Evolutionary conservation across 2,329 filamentous ascomycete genomes (phyloP).

Genomic region (Penicillium sp.): DNA sequence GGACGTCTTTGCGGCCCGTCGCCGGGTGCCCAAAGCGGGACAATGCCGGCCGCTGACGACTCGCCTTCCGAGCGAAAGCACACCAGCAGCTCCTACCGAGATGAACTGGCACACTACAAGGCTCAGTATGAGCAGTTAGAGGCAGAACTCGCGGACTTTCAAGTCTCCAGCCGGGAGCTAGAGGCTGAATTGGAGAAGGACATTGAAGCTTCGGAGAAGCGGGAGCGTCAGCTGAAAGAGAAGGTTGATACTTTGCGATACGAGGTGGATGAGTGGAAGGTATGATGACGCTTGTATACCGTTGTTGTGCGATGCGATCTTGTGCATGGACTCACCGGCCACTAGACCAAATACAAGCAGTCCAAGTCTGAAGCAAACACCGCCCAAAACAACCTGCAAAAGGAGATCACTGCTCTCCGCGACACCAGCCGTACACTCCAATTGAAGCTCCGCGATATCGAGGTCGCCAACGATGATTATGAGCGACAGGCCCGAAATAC

Average conservation of each 20-base stretch:
- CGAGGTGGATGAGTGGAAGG: slow-evolving; percentile 98
- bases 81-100: slow-evolving; percentile 53
- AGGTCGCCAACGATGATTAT: slow-evolving; percentile 97
- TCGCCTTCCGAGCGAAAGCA: slow-evolving; percentile 41
- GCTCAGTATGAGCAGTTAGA: slow-evolving; percentile 90
- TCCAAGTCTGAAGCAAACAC: slow-evolving; percentile 82
- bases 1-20: slow-evolving; percentile 15
- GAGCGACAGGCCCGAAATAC: slow-evolving; percentile 95
- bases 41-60: slow-evolving; percentile 40
- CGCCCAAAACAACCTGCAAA: slow-evolving; percentile 83
- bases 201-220: slow-evolving; percentile 90
- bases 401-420: slow-evolving; percentile 89
- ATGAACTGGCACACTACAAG: slow-evolving; percentile 92
- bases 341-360: slow-evolving; percentile 89
- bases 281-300: no score
- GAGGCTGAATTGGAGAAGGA: slow-evolving; percentile 95
- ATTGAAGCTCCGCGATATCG: slow-evolving; percentile 83
- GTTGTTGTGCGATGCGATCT: slow-evolving; percentile 1
- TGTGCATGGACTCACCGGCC: slow-evolving; percentile 9
- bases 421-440: slow-evolving; percentile 79
- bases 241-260: slow-evolving; percentile 81
- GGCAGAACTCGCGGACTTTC: slow-evolving; percentile 87
- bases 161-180: slow-evolving; percentile 87
- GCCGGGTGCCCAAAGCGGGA: slow-evolving; percentile 27
- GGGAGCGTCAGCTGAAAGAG: slow-evolving; percentile 79